phyloP scores from a whole-genome alignment of 371 early-diverging fungal genomes.

The Dipsacomyces acuminosporus region DNA sequence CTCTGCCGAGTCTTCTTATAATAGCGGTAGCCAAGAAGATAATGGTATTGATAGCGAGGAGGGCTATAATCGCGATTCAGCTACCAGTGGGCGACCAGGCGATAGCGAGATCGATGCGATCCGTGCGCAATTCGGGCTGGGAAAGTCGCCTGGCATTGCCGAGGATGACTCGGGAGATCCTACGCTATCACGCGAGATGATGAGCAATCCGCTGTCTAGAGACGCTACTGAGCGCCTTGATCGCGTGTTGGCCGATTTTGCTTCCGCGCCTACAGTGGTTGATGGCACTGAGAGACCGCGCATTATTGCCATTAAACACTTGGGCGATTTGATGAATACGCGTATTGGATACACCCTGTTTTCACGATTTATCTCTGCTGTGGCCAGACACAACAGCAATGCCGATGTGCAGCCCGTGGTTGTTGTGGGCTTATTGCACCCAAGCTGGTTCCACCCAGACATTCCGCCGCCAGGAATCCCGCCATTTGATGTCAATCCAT shows the following conservation, averaged over 20 bases:
- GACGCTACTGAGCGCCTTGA: slow-evolving; percentile 41
- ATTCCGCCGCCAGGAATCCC: slow-evolving; percentile 46
- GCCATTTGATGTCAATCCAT: slow-evolving; percentile 46
- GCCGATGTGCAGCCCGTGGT: slow-evolving; percentile 16
- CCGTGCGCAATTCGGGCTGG: slow-evolving; percentile 8
- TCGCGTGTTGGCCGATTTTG: slow-evolving; percentile 22
- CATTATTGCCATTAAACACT: slow-evolving; percentile 42
- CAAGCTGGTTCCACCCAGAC: slow-evolving; percentile 44
- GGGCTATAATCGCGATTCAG: slow-evolving; percentile 9
- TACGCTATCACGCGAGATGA: slow-evolving; percentile 37
- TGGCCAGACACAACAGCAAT: slow-evolving; percentile 19
- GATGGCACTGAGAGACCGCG: slow-evolving; percentile 19
- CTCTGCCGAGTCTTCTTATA: background rate
- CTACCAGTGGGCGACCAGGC: background rate
- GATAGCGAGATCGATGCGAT: slow-evolving; percentile 4
- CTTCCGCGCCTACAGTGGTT: slow-evolving; percentile 7
- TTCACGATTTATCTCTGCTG: slow-evolving; percentile 27
- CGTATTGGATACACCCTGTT: slow-evolving; percentile 49
- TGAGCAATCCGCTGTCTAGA: slow-evolving; percentile 42
- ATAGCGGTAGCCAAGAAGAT: slow-evolving; percentile 11
- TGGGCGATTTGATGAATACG: slow-evolving; percentile 48
- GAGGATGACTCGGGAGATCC: slow-evolving; percentile 33
- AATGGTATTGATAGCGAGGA: slow-evolving; percentile 15
- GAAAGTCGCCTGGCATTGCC: slow-evolving; percentile 9
- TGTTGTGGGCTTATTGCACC: slow-evolving; percentile 46